Evolutionary conservation across 345 rosid species (phyloP), one percentile per base, ranked within the genome.

Genomic region (Eucalyptus victrix): DNA sequence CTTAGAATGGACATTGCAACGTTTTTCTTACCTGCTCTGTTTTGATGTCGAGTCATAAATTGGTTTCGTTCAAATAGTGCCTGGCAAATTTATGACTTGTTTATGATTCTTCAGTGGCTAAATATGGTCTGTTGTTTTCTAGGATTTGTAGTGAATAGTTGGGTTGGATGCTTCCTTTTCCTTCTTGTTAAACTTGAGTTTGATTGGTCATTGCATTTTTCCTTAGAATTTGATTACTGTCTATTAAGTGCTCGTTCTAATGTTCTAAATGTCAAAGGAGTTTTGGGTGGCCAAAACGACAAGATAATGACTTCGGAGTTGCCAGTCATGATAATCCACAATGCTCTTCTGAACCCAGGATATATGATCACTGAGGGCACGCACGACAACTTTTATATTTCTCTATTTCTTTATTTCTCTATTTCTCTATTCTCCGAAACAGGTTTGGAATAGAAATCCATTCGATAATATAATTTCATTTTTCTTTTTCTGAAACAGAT

Each of bases 371-470:
- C 30, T 5, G 7, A 49, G 18, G 18, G 51, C 51, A 5, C 7
- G 7, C 18, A 15, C 5, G 3, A 15, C 51, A 49, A 49, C 18
- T 6, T 49, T 49, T 49, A 6, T 44, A 44, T 44, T 44, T 44
- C 45, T 44, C 9, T 49, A 49, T 49, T 15, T 49, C 1, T 49
- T 18, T 49, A 49, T 49, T 49, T 49, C 0, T 47, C 49, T 47
- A 47, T 47, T 47, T 47, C 1, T 47, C 49, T 4, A 47, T 47
- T 47, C 5, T 47, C 51, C 1, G 1, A 0, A 49, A 49, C 1
- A 49, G 1, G 51, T 49, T 15, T 15, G 51, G 3, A 49, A 49
- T 0, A 49, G 0, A 49, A 49, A 49, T 49, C 51, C 3, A 0
- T 49, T 49, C 5, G 18, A 6, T 49, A 49, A 49, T 15, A 1